Base-by-base conservation (phyloP, 2,329 filamentous ascomycete species). In the Xylariaceae sp. region DNA sequence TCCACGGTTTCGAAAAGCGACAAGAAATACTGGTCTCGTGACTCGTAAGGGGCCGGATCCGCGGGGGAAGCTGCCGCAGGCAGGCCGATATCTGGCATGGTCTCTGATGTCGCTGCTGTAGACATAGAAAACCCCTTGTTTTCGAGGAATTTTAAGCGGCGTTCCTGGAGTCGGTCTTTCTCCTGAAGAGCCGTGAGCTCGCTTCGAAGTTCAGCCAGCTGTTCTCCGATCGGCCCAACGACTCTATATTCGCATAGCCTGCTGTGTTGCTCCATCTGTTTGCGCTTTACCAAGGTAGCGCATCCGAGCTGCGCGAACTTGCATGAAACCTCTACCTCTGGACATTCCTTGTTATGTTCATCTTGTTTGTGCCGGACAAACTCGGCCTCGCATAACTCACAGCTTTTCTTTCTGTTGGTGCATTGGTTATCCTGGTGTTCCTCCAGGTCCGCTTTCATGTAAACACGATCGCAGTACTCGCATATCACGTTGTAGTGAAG, bases 401-500 rank as follows among this genome's bases (percentile, higher is more conserved):
- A 86, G n/a, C 74, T 68, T 6, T 75, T 75, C 62, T 77, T 78
- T 59, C 78, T 75, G 58, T 77, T 77, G 0, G 73, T 68, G 64
- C 83, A 86, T 11, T 72, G 67, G 18, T 61, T 67, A 53, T 75
- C 71, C 58, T 77, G 74, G 58, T 78, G 76, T n/a, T 75, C 73
- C 62, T 78, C 73, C 37, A 80, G 66, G n/a, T 79, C 76, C 0
- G 77, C 76, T 52, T 78, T 77, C 58, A 81, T 75, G n/a, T 82
- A 75, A 11, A 70, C 66, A 18, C 75, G 70, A n/a, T 77, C 70
- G 69, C 85, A 88, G 65, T 82, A 79, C n/a, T 74, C 72, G 66
- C 85, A 88, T 8, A 71, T 68, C 0, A 76, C 74, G 37, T 78
- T 70, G 55, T 76, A 76, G 66, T 88, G 85, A 18, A 82, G 75